A percentile compares a stretch with the other conserved stretches of the same genome.
Evolutionary conservation across 768 basidiomycete species (phyloP).

Genomic region (Mycena maculata): DNA sequence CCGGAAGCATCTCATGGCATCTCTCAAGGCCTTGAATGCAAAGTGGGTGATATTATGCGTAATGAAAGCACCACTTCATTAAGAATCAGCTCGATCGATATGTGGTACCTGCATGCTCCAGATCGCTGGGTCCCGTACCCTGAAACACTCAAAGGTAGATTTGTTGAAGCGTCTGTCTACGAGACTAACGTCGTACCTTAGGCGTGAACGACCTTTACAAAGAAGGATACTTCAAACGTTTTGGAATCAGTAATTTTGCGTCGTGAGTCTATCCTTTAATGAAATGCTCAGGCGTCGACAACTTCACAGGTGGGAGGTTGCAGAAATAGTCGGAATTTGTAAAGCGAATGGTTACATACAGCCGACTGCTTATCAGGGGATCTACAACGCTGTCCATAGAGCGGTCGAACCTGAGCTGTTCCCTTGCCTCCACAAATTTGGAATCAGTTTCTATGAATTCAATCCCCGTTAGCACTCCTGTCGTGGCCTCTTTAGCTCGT

Average conservation of each 20-base stretch:
- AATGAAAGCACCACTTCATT: constrained; percentile 30
- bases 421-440: constrained; percentile 68
- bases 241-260: constrained; percentile 72
- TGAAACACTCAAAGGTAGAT: constrained; percentile 63
- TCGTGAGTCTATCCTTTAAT: constrained; percentile 48
- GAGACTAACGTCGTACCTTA: too few species aligned
- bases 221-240: constrained; percentile 69
- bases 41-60: constrained; percentile 47
- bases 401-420: constrained; percentile 58
- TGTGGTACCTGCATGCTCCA: constrained; percentile 71
- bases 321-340: constrained; percentile 69
- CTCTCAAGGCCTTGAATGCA: constrained; percentile 57
- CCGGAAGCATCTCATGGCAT: constrained; percentile 57
- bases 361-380: constrained; percentile 67
- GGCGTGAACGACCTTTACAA: constrained; percentile 67
- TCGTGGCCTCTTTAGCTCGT: background rate
- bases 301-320: constrained; percentile 66
- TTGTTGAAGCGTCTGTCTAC: too few species aligned
- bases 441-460: constrained; percentile 66
- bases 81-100: constrained; percentile 57
- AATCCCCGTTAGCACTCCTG: constrained; percentile 56
- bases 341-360: constrained; percentile 63
- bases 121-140: constrained; percentile 69
- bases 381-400: constrained; percentile 56
- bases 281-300: constrained; percentile 23